Evolutionary conservation across 2,329 filamentous ascomycete species (phyloP).

Genomic region (Beauveria asiatica): DNA sequence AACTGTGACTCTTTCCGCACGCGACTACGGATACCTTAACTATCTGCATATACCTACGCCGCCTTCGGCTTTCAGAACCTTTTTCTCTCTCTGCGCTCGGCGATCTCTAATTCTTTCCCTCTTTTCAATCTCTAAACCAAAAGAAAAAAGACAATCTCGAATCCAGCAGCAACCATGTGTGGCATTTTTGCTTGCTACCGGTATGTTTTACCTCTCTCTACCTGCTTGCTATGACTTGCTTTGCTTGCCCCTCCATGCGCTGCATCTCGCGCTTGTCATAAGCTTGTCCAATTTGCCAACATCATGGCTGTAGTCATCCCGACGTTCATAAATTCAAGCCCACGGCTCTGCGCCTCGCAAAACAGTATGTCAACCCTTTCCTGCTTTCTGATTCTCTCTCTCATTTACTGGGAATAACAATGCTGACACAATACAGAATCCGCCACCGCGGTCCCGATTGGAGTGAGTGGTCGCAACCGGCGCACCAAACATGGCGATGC

Average conservation of each 20-base stretch:
- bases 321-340: conserved; percentile 97
- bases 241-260: conserved; percentile 9
- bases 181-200: conserved; percentile 93
- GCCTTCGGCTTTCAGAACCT: conserved; percentile 8
- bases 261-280: neutral
- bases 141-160: neutral
- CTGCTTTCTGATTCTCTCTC: neutral
- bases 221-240: conserved; percentile 14
- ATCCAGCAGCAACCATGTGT: conserved; percentile 61
- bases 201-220: conserved; percentile 42
- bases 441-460: conserved; percentile 97
- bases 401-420: neutral
- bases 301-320: conserved; percentile 53
- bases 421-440: conserved; percentile 45
- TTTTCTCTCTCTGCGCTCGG: neutral
- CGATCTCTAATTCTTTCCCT: conserved; percentile 5
- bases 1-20: conserved; percentile 6
- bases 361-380: conserved; percentile 59
- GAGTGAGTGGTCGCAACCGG: conserved; percentile 56
- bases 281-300: conserved; percentile 17
- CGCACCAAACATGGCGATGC: conserved; percentile 16
- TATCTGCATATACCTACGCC: conserved; percentile 7
- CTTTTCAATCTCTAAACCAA: neutral
- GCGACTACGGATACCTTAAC: neutral
- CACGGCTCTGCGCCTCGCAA: conserved; percentile 83